Evolutionary conservation across 2,329 filamentous ascomycete species (phyloP).

Genomic region (Exophiala mesophila): DNA sequence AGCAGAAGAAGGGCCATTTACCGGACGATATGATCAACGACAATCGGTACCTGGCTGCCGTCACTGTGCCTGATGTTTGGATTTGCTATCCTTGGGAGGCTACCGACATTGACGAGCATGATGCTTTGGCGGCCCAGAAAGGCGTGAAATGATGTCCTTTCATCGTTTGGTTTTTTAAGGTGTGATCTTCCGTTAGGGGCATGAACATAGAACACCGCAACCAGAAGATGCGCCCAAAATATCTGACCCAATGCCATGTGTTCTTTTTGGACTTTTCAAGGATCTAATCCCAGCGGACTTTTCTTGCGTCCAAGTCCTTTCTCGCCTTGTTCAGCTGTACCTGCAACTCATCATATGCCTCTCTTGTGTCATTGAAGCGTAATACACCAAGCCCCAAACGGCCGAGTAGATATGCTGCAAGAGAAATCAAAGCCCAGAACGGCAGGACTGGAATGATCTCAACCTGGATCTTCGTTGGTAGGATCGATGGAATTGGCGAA

Average conservation of each 20-base stretch:
- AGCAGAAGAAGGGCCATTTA: constrained; percentile 84
- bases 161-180: neutral
- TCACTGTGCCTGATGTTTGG: constrained; percentile 91
- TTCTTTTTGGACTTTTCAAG: no score
- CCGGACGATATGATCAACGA: constrained; percentile 68
- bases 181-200: neutral
- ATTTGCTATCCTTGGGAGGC: constrained; percentile 99
- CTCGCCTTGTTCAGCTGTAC: constrained; percentile 60
- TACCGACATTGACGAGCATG: constrained; percentile 86
- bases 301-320: constrained; percentile 38
- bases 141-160: constrained; percentile 20
- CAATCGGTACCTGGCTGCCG: constrained; percentile 73
- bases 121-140: constrained; percentile 57
- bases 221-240: no score
- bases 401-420: constrained; percentile 87
- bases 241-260: no score
- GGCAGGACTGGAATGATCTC: constrained; percentile 85
- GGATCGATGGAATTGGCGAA: constrained; percentile 26
- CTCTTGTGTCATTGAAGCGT: constrained; percentile 93
- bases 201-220: neutral
- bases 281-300: constrained; percentile 40
- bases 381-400: constrained; percentile 88
- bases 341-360: constrained; percentile 85
- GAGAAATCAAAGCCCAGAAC: constrained; percentile 85
- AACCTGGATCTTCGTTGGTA: constrained; percentile 26